Conservation (phyloP, 768 basidiomycete genomes). For the Suillus luteus region DNA sequence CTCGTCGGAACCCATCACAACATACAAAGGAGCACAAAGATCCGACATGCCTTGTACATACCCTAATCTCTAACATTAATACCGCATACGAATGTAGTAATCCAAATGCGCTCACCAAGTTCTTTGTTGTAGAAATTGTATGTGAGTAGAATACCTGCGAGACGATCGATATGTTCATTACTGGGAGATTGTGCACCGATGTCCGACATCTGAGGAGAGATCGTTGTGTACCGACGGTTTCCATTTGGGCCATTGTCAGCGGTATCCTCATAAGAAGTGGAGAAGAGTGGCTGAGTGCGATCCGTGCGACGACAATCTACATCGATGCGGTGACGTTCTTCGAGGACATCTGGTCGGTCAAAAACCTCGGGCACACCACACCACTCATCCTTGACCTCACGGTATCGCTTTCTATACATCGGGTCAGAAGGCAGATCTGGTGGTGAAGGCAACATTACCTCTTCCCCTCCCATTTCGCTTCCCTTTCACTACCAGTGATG, state of each 20-base stretch:
- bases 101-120: conserved; percentile 56
- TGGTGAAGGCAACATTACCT: conserved; percentile 42
- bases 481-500: conserved; percentile 60
- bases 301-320: conserved; percentile 98
- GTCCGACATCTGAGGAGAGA: conserved; percentile 70
- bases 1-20: conserved; percentile 88
- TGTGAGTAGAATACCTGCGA: conserved; percentile 83
- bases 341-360: conserved; percentile 75
- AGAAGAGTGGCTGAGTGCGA: conserved; percentile 88
- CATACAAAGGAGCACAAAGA: conserved; percentile 89
- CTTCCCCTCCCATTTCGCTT: conserved; percentile 61
- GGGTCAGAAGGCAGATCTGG: conserved; percentile 1
- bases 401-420: conserved; percentile 62
- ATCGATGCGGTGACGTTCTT: conserved; percentile 93
- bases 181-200: conserved; percentile 86
- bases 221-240: conserved; percentile 63
- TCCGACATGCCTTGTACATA: conserved; percentile 99
- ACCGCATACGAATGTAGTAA: not conserved
- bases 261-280: conserved; percentile 42
- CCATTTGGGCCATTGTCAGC: conserved; percentile 48
- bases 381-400: conserved; percentile 77
- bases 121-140: conserved; percentile 91
- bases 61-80: conserved; percentile 45
- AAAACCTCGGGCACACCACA: conserved; percentile 80
- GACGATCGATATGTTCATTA: conserved; percentile 90